Evolutionary conservation across 495 filamentous ascomycete species (phyloP).

Genomic region (Hypoxylon rickii): DNA sequence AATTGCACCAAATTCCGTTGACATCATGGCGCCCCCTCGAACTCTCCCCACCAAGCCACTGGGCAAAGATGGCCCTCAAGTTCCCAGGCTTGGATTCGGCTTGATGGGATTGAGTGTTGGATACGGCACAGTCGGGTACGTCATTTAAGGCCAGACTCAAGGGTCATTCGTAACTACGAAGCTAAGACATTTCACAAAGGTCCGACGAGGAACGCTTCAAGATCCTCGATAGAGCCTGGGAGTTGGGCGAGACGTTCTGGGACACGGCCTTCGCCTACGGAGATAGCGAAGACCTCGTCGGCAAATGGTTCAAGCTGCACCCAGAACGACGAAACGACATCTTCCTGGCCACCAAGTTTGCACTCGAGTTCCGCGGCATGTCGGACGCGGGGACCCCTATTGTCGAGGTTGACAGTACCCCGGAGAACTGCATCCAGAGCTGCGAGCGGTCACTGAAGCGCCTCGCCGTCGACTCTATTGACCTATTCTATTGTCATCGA

Average conservation of each 20-base stretch:
- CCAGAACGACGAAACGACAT: conserved; percentile 56
- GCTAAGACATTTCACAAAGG: conserved; percentile 4
- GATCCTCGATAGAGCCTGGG: conserved; percentile 54
- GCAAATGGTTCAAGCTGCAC: conserved; percentile 56
- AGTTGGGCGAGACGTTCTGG: conserved; percentile 55
- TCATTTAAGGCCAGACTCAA: neutral
- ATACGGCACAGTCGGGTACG: conserved; percentile 49
- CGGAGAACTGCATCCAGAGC: conserved; percentile 57
- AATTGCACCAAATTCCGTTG: neutral
- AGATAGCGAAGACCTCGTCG: conserved; percentile 56
- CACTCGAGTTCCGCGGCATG: conserved; percentile 31
- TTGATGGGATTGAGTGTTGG: conserved; percentile 57
- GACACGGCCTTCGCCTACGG: conserved; percentile 55
- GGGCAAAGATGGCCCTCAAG: conserved; percentile 58
- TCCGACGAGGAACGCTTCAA: conserved; percentile 51
- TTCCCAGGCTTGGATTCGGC: conserved; percentile 60
- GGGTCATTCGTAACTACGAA: neutral
- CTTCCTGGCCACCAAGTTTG: conserved; percentile 64
- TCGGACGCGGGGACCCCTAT: neutral
- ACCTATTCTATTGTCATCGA: conserved; percentile 66
- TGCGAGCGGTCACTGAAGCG: conserved; percentile 57
- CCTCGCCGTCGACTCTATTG: conserved; percentile 57
- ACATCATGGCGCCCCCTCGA: conserved; percentile 18
- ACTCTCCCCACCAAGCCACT: conserved; percentile 44
- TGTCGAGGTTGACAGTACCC: conserved; percentile 48